Evolutionary conservation across 2,329 filamentous ascomycete genomes (phyloP), one percentile per base, ranked within the genome.

Genomic region (Ophiocordyceps camponoti-leonardi): DNA sequence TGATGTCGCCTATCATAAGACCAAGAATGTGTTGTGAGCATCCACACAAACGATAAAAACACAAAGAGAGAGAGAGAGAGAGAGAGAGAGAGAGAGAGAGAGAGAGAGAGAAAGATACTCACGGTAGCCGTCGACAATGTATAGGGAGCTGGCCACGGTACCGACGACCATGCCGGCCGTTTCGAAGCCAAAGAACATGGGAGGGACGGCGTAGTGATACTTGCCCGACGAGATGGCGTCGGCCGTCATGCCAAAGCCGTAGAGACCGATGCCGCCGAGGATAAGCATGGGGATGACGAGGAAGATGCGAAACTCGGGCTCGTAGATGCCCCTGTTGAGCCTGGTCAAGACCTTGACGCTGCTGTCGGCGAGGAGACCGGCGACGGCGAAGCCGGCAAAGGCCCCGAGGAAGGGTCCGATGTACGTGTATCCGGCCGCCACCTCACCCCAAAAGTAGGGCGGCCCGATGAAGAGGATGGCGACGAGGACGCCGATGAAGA

Each of bases 71-170:
- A 16, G 33, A 16, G 20, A 16, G 2, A 42, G 10, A 6, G 22
- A 16, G 5, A 3, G 8, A 23, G 20, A 10, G 14, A 6, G 7
- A 28, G 8, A 28, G n/a, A n/a, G n/a, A n/a, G n/a, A n/a, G n/a
- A n/a, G n/a, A n/a, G n/a, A n/a, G n/a, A n/a, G n/a, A n/a, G n/a
- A n/a, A n/a, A n/a, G n/a, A n/a, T n/a, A 73, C 79, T 61, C 66
- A 82, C 87, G 81, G 63, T 95, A 90, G 0, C 88, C 88, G 64
- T 95, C 90, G 8, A 94, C 84, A 56, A 95, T 82, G 58, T 96
- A 96, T 22, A 94, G 66, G 1, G 85, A 84, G 49, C 79, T 83
- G 2, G 85, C 81, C 2, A 94, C 86, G 2, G 88, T 86, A 1
- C 88, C 88, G 56, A 94, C 79, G 0, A 95, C 86, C 86, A 94